Base-by-base conservation (phyloP, 441 rosid genomes). In the Gossypium davidsonii region DNA sequence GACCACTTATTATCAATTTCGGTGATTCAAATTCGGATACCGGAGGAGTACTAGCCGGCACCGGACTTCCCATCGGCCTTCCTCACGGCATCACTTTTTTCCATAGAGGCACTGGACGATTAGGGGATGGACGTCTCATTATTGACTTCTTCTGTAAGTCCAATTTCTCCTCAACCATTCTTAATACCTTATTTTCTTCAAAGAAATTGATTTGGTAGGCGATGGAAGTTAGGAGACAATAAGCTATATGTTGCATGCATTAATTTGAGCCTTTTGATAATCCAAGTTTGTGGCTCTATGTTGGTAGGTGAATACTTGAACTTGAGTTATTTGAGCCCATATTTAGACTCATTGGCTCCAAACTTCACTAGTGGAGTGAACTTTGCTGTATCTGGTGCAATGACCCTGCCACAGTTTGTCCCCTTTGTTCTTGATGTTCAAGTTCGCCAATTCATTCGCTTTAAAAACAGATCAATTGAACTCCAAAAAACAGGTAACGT, bases 1-100 rank as follows among this genome's bases (percentile, higher is more conserved):
- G 65, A 60, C 42, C 65, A n/a, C 37, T 59, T 59, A 26, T 59
- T 15, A 28, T 87, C 59, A 84, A 85, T 75, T 85, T 87, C 0
- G 88, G 91, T 0, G 89, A 87, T 74, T 84, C 87, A 0, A 87
- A 87, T 70, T 87, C 86, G 3, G 89, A 87, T 71, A 85, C 89
- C 0, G 86, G 89, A 26, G 87, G 89, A 7, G 71, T 77, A 53
- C 56, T 78, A 0, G 86, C 84, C 1, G 86, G 82, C 28, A 34
- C 67, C 0, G 86, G 91, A 65, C 78, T 80, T 25, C 76, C 79
- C 3, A 59, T 59, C 8, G 82, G 83, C 20, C 78, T 77, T 15
- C 88, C 91, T 17, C 73, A 75, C 37, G 89, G 91, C 25, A 77
- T 79, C 1, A 81, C 89, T 0, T 83, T 82, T 79, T 82, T 85